Evolutionary conservation across 179 eudicot species (phyloP), one percentile per base, ranked within the genome.

Genomic region (Silene vulgaris): DNA sequence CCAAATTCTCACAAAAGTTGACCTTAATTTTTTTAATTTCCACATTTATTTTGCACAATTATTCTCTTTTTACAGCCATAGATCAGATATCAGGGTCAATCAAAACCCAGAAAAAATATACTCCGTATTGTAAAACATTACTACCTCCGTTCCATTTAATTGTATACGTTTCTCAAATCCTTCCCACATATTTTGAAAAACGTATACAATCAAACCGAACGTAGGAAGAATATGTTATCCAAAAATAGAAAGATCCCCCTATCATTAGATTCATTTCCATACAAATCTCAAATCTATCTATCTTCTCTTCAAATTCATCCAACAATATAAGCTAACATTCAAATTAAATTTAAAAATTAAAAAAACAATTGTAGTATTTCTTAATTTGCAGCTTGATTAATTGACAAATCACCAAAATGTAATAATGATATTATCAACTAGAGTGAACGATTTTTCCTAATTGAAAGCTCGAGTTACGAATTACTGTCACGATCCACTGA

Each of bases 401-500:
- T 19, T 21, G 59, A 59, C 63, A 1, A 59, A n/a, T 2, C 23
- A 16, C 12, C 9, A 8, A 45, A 45, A 45, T 45, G 52, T 45
- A 45, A 45, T 12, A 12, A 5, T 12, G 6, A 50, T 50, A 2
- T 50, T 50, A 43, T 43, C 48, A 43, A 43, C 48, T 8, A 43
- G 8, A 8, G 1, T 37, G 8, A 30, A 30, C 35, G 3, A 30
- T 0, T 30, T 30, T 30, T 30, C 35, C 35, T 30, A 30, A 30
- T 30, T 4, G 4, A 30, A 30, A 30, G 35, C 0, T 30, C 35
- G 48, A 40, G 48, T 40, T 7, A 40, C 48, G n/a, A 0, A 40
- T 40, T 56, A 56, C 60, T 56, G 20, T 56, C 19, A 56, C 60
- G 60, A 56, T 56, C 60, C 60, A 14, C 60, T 56, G 60, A 56